These are phyloP conservation scores for Tolypocladium tropicale DNA, from an alignment of 2,329 filamentous ascomycete genomes.

Conservation along the genomic window DNA sequence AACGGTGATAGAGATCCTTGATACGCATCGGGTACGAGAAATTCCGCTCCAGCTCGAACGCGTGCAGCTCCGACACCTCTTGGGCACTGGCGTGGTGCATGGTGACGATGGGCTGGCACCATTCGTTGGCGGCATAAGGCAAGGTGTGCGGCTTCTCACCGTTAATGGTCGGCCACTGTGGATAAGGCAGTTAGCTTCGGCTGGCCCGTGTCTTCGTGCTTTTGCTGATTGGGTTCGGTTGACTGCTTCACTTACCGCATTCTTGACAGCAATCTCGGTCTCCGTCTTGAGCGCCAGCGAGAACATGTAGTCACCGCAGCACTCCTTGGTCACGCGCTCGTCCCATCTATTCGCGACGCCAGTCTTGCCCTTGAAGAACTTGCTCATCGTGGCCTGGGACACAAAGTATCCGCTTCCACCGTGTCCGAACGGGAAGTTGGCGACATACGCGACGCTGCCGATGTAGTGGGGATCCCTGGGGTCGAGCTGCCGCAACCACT, in stretches of 20 bases:
- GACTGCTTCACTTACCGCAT: slow-evolving; percentile 25
- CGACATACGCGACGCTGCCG: slow-evolving; percentile 35
- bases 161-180: slow-evolving; percentile 42
- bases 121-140: slow-evolving; percentile 34
- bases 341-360: slow-evolving; percentile 38
- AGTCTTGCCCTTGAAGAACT: slow-evolving; percentile 28
- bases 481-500: slow-evolving; percentile 36
- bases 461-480: slow-evolving; percentile 34
- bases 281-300: slow-evolving; percentile 33
- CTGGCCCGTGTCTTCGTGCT: too few relatives aligned
- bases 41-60: slow-evolving; percentile 35
- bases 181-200: slow-evolving; percentile 3
- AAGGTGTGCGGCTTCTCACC: slow-evolving; percentile 43
- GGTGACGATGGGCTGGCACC: slow-evolving; percentile 45
- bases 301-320: slow-evolving; percentile 43
- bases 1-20: slow-evolving; percentile 36
- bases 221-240: neutral
- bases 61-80: slow-evolving; percentile 39
- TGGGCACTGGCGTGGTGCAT: slow-evolving; percentile 44
- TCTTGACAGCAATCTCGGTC: slow-evolving; percentile 27
- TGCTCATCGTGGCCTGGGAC: slow-evolving; percentile 40
- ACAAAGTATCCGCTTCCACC: slow-evolving; percentile 46
- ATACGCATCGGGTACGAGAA: slow-evolving; percentile 25
- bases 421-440: slow-evolving; percentile 37
- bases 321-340: slow-evolving; percentile 24